Base-by-base conservation (phyloP, 768 basidiomycete species). In the Neoboletus magnificus region DNA sequence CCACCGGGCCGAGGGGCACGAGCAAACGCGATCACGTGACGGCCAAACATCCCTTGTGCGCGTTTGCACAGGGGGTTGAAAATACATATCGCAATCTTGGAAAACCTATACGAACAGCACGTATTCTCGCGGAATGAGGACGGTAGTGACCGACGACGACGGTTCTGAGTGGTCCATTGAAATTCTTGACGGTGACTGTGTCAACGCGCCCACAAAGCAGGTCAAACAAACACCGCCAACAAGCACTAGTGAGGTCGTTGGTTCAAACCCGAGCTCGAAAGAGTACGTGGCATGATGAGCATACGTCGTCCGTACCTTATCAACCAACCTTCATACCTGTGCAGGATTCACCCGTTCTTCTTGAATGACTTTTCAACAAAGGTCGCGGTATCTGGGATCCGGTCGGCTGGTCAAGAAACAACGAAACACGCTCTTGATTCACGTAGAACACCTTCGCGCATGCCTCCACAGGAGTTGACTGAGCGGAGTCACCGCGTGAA, bases 101-200 rank as follows among this genome's bases (percentile, higher is more conserved):
- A 41, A 47, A 25, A 12, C n/a, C 4, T 23, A 32, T 18, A 33
- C 50, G 40, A 50, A 39, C 15, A 12, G 30, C 53, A 58, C 47
- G 53, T 52, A 54, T 45, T 42, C 42, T 46, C 36, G 43, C 50
- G 37, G 16, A 52, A 66, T 64, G 67, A 62, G 50, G 50, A 25
- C 52, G 11, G n/a, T 50, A 13, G 27, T 41, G 32, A 43, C 48
- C 23, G 58, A 70, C 55, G 57, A 61, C 35, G 56, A 59, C 15
- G 59, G 57, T 13, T 53, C 67, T 23, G 70, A 73, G 39, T 70
- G 64, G 61, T 71, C 70, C 25, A 60, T 71, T 36, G 71, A 73
- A 54, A 70, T 71, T 35, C 33, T 66, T 39, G 70, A 71, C 9
- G 70, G 57, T 23, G 54, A 59, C 27, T 50, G 40, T 46, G 48